These are phyloP conservation scores for Rhododendron simsii DNA, from an alignment of 148 eudicot genomes.

Conservation along the genomic window DNA sequence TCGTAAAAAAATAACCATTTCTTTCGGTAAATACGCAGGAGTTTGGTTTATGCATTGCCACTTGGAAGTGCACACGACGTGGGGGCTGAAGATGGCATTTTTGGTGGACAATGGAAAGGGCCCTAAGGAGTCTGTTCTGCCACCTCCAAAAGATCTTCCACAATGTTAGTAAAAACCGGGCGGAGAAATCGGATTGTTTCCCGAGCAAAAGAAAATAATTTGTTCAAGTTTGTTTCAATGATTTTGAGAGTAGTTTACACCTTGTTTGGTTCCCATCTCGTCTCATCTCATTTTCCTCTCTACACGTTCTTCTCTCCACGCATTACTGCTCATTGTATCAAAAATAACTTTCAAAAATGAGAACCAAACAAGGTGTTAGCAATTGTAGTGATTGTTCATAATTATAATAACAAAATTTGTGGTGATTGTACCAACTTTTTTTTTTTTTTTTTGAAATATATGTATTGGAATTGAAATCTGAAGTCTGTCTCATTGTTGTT, in stretches of 20 bases:
- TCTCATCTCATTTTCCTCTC: too few species aligned
- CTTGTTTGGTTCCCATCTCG: too few species aligned
- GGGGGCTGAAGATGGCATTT: constrained; percentile 43
- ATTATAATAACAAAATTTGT: neutral
- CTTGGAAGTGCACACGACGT: constrained; percentile 34
- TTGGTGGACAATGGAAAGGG: constrained; percentile 37
- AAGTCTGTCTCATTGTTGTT: neutral
- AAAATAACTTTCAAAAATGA: too few species aligned
- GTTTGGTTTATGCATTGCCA: constrained; percentile 33
- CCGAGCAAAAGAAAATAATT: neutral
- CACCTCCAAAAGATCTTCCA: constrained; percentile 39
- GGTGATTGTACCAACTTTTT: neutral
- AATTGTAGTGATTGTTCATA: neutral
- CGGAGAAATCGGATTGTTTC: neutral
- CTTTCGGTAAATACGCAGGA: constrained; percentile 8
- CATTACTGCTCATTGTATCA: too few species aligned
- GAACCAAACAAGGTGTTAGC: neutral
- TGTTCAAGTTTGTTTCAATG: neutral
- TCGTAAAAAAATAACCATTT: neutral
- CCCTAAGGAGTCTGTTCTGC: constrained; percentile 28
- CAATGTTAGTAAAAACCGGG: constrained; percentile 21
- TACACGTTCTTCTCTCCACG: too few species aligned
- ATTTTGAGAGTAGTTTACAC: neutral
- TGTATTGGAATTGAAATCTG: neutral
- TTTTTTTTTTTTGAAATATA: too few species aligned